phyloP scores from a whole-genome alignment of 768 basidiomycete genomes.

The Calocybe indica region DNA sequence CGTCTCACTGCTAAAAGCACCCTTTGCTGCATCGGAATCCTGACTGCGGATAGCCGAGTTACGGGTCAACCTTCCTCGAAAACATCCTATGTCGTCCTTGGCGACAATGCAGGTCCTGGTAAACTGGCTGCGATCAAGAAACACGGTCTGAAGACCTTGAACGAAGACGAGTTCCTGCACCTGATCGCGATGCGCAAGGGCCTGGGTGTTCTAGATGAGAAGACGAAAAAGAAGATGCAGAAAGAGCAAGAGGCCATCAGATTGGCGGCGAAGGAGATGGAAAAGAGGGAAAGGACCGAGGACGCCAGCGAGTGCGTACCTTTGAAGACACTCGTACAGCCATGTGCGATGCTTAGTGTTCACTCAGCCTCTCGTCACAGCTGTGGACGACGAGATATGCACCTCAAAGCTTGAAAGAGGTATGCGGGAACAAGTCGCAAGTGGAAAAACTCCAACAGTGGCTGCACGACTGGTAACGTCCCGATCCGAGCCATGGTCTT shows the following conservation, averaged over 20 bases:
- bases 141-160: constrained; percentile 66
- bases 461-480: constrained; percentile 81
- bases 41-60: constrained; percentile 57
- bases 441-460: constrained; percentile 87
- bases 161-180: constrained; percentile 83
- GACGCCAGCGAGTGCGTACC: constrained; percentile 19
- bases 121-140: constrained; percentile 88
- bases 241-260: constrained; percentile 77
- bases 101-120: constrained; percentile 79
- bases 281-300: constrained; percentile 59
- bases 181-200: constrained; percentile 73
- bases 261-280: constrained; percentile 72
- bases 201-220: constrained; percentile 59
- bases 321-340: background rate
- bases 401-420: constrained; percentile 78
- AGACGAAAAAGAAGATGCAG: constrained; percentile 73
- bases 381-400: constrained; percentile 97
- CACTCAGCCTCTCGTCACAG: constrained; percentile 48
- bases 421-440: constrained; percentile 91
- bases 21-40: constrained; percentile 1
- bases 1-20: constrained; percentile 19
- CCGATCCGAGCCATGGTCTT: background rate
- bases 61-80: constrained; percentile 83
- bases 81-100: constrained; percentile 86
- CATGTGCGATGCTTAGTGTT: constrained; percentile 14